Conservation (phyloP, 176 grass and related monocot species). For the Raddia guianensis region DNA sequence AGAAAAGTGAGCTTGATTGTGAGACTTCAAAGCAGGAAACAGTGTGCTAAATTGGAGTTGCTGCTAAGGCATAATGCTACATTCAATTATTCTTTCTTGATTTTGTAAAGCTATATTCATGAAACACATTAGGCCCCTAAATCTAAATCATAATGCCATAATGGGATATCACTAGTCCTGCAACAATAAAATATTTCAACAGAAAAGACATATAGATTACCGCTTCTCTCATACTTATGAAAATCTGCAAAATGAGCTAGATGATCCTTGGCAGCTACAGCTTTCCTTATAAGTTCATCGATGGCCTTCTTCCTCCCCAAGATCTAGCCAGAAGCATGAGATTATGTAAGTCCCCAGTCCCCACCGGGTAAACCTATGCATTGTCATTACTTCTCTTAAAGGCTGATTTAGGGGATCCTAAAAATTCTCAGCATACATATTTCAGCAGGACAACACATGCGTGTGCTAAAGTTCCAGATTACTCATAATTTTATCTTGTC, state of each 20-base stretch:
- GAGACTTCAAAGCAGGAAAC: not conserved
- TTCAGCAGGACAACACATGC: not conserved
- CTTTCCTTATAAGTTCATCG: slow-evolving; percentile 63
- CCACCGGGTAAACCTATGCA: not conserved
- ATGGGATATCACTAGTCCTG: not conserved
- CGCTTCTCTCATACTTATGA: slow-evolving; percentile 63
- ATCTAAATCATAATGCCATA: not conserved
- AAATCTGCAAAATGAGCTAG: slow-evolving; percentile 60
- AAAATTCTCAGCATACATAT: not conserved
- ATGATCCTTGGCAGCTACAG: slow-evolving; percentile 59
- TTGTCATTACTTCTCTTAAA: not conserved
- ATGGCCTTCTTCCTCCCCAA: slow-evolving; percentile 67
- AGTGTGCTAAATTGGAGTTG: not conserved
- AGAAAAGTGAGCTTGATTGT: slow-evolving; percentile 8
- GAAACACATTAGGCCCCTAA: not conserved
- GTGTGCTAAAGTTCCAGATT: not conserved
- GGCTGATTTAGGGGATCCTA: not conserved
- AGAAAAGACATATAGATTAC: slow-evolving; percentile 45
- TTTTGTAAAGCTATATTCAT: not conserved
- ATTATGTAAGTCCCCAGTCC: slow-evolving; percentile 43
- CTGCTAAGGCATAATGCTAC: not conserved
- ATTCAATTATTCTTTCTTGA: slow-evolving; percentile 1
- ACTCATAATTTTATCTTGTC: not conserved
- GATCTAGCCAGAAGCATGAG: slow-evolving; percentile 47
- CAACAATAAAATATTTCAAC: not conserved